phyloP scores from a whole-genome alignment of 257 asterid species.

The Coffea canephora region DNA sequence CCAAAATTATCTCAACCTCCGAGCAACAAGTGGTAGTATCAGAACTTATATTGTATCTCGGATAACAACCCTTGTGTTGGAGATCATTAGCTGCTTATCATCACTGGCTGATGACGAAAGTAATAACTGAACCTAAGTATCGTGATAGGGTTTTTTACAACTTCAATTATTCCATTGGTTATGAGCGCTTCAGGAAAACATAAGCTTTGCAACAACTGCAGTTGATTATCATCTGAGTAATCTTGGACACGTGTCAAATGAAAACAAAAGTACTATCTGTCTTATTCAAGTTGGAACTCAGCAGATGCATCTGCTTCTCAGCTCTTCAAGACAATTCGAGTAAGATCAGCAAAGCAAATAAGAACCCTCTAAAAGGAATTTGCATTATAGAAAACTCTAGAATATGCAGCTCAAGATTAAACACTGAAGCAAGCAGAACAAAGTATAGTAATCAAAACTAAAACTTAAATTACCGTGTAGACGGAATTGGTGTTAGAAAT shows the following conservation, averaged over 20 bases:
- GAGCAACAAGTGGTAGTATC: background rate
- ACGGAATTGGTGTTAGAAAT: background rate
- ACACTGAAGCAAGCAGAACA: background rate
- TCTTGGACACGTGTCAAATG: background rate
- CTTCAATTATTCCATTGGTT: background rate
- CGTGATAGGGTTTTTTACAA: background rate
- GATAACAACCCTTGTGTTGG: background rate
- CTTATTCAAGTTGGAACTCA: background rate
- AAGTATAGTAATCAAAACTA: background rate
- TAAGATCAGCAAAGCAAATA: background rate
- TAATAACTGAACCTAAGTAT: background rate
- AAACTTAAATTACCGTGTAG: background rate
- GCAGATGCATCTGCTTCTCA: background rate
- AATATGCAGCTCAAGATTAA: background rate
- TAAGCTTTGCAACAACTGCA: background rate
- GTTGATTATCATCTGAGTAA: background rate
- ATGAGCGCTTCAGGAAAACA: background rate
- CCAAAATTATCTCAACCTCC: background rate
- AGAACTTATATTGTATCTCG: background rate
- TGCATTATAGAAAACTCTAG: background rate
- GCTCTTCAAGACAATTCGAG: background rate
- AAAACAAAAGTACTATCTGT: background rate
- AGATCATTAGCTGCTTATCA: background rate
- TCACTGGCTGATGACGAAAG: background rate
- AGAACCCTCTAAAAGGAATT: background rate